phyloP scores from a whole-genome alignment of 129 eudicot species.

The Silybum marianum region DNA sequence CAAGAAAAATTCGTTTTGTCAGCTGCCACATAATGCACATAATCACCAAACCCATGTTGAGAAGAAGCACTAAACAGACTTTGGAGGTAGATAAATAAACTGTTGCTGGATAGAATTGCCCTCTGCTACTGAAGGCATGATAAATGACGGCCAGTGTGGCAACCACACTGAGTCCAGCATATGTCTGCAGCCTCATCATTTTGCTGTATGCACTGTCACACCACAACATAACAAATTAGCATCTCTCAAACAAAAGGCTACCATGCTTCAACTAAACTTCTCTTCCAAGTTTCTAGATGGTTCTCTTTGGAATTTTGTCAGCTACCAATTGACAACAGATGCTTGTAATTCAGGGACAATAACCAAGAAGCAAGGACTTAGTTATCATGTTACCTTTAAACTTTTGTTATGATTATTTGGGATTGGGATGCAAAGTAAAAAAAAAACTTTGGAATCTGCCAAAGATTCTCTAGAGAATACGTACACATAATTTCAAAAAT shows the following conservation, averaged over 20 bases:
- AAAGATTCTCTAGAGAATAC: neutral
- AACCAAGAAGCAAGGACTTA: neutral
- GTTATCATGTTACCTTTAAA: slow-evolving; percentile 1
- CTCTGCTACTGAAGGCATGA: slow-evolving; percentile 92
- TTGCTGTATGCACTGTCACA: slow-evolving; percentile 45
- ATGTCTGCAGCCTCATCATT: slow-evolving; percentile 88
- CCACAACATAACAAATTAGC: slow-evolving; percentile 36
- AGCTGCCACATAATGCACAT: slow-evolving; percentile 97
- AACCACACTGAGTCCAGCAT: slow-evolving; percentile 74
- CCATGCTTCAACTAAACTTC: neutral
- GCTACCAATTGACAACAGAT: neutral
- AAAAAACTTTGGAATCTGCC: neutral
- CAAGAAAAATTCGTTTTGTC: slow-evolving; percentile 79
- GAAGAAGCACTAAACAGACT: slow-evolving; percentile 88
- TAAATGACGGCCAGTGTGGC: slow-evolving; percentile 80
- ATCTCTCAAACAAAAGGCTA: neutral
- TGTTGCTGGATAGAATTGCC: slow-evolving; percentile 94
- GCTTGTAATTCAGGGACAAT: slow-evolving; percentile 4
- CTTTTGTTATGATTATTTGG: neutral
- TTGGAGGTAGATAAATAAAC: slow-evolving; percentile 91
- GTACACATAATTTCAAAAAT: neutral
- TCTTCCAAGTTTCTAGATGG: slow-evolving; percentile 3
- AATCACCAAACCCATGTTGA: slow-evolving; percentile 94
- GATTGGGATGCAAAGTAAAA: neutral
- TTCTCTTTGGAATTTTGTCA: neutral